Conservation (phyloP, 2,329 filamentous ascomycete genomes). For the Clarireedia hainanense region DNA sequence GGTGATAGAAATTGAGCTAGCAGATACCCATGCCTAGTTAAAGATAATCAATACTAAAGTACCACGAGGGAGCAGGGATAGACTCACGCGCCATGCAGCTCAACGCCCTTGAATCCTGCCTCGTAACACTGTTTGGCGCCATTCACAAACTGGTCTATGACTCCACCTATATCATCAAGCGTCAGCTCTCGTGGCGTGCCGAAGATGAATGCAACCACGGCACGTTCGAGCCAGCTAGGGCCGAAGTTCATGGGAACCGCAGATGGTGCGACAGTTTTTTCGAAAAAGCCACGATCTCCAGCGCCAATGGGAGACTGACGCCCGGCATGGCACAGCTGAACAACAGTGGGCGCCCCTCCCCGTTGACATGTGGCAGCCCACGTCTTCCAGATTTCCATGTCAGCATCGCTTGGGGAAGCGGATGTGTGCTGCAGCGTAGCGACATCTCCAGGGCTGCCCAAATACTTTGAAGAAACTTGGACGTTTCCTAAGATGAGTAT, state of each 20-base stretch:
- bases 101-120: slow-evolving; percentile 44
- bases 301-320: slow-evolving; percentile 36
- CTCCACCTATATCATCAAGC: slow-evolving; percentile 37
- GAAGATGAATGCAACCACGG: slow-evolving; percentile 32
- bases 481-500: background rate
- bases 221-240: slow-evolving; percentile 28
- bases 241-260: slow-evolving; percentile 38
- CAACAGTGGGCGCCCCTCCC: slow-evolving; percentile 32
- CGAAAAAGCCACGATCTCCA: slow-evolving; percentile 31
- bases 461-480: slow-evolving; percentile 1
- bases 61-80: slow-evolving; percentile 30
- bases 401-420: slow-evolving; percentile 4
- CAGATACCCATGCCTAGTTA: slow-evolving; percentile 58
- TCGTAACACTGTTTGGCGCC: slow-evolving; percentile 42
- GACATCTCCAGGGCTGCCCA: background rate
- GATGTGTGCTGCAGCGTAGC: slow-evolving; percentile 22
- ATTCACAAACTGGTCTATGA: slow-evolving; percentile 39
- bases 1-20: slow-evolving; percentile 63
- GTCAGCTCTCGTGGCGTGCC: slow-evolving; percentile 52
- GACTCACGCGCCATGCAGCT: slow-evolving; percentile 34
- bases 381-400: slow-evolving; percentile 31
- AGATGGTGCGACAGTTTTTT: slow-evolving; percentile 37
- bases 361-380: slow-evolving; percentile 30
- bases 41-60: slow-evolving; percentile 22
- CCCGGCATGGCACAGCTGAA: slow-evolving; percentile 42